A percentile compares a stretch with the other conserved stretches of the same genome.
Evolutionary conservation across 2,329 filamentous ascomycete species (phyloP).

Genomic region (Aureobasidium namibiae): DNA sequence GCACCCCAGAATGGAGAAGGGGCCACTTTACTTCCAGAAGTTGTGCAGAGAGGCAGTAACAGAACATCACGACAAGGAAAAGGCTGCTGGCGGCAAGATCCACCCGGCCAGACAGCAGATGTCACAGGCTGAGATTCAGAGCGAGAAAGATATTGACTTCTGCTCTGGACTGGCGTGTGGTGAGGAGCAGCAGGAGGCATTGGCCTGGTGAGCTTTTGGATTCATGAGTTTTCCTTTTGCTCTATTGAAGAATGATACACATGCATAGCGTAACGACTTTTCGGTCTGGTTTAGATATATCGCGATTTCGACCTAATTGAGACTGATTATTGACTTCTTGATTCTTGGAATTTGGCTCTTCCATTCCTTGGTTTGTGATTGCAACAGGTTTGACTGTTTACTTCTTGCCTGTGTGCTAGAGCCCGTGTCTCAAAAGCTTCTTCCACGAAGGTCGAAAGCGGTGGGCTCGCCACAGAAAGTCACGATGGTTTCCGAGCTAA

Average conservation of each 20-base stretch:
- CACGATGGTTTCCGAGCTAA: no score
- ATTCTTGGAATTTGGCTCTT: background rate
- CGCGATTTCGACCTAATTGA: background rate
- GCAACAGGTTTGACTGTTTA: background rate
- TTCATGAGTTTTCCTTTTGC: background rate
- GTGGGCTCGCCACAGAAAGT: no score
- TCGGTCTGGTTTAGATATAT: conserved; percentile 1
- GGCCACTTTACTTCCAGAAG: conserved; percentile 42
- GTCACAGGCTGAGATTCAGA: background rate
- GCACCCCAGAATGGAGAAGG: conserved; percentile 52
- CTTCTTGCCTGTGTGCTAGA: no score
- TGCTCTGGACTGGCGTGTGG: conserved; percentile 7
- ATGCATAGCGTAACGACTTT: conserved; percentile 11
- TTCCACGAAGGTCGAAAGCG: no score
- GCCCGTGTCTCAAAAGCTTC: no score
- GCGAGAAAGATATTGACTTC: conserved; percentile 6
- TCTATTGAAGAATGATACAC: background rate
- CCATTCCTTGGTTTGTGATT: background rate
- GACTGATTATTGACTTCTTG: background rate
- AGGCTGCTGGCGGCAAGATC: conserved; percentile 38
- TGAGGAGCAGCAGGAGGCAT: conserved; percentile 1
- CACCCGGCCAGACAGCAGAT: conserved; percentile 41
- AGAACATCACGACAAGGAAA: conserved; percentile 41
- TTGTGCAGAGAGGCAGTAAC: conserved; percentile 41
- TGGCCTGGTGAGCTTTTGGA: conserved; percentile 1